A percentile compares a stretch with the other conserved stretches of the same genome.
Conservation (phyloP, 2,329 filamentous ascomycete species). For the Aspergillus pseudonomiae region DNA sequence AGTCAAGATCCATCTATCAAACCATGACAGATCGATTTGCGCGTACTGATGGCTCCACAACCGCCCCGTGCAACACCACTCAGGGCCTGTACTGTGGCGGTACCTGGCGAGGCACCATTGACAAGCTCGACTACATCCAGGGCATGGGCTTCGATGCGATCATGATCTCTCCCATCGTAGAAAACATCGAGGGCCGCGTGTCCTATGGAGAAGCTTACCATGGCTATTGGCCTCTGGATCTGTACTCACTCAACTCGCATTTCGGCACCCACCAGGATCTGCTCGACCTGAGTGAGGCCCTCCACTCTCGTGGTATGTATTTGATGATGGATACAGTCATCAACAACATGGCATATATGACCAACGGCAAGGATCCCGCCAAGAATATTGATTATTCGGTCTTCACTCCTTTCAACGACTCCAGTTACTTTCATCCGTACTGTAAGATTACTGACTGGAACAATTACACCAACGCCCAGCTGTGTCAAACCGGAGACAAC, state of each 20-base stretch:
- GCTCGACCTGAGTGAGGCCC: conserved; percentile 43
- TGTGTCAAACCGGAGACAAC: conserved; percentile 43
- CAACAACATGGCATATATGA: conserved; percentile 30
- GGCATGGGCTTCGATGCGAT: conserved; percentile 46
- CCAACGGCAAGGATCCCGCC: conserved; percentile 8
- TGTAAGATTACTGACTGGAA: conserved; percentile 22
- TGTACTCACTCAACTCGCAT: conserved; percentile 50
- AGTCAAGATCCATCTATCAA: conserved; percentile 49
- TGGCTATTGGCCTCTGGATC: conserved; percentile 51
- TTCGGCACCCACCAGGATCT: conserved; percentile 51
- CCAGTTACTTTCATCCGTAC: conserved; percentile 23
- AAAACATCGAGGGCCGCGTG: conserved; percentile 36
- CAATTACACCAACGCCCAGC: conserved; percentile 32
- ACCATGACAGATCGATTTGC: conserved; percentile 52
- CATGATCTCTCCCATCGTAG: conserved; percentile 42
- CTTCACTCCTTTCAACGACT: conserved; percentile 25
- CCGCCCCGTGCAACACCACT: conserved; percentile 33
- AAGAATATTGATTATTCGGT: conserved; percentile 21
- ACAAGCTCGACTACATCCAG: conserved; percentile 54
- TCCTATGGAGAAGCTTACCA: conserved; percentile 49
- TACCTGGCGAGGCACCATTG: conserved; percentile 61
- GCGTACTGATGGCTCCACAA: conserved; percentile 42
- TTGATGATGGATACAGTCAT: conserved; percentile 55
- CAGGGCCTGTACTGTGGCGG: conserved; percentile 59
- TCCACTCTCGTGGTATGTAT: conserved; percentile 51